phyloP scores from a whole-genome alignment of 257 asterid genomes.

The Solanum pinnatisectum region DNA sequence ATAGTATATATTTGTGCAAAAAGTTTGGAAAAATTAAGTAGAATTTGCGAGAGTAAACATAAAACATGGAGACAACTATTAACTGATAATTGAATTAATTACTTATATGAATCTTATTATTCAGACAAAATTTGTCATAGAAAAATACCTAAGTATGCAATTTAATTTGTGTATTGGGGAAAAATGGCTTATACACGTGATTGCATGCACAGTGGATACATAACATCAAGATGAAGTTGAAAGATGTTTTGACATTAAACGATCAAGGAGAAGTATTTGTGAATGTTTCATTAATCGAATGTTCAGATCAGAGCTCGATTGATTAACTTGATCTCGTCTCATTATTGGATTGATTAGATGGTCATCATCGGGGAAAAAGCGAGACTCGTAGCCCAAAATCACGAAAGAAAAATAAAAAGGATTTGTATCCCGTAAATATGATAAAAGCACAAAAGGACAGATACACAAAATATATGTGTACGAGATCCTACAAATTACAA shows the following conservation, averaged over 20 bases:
- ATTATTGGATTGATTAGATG: neutral
- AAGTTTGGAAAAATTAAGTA: neutral
- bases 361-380: neutral
- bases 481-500: no score
- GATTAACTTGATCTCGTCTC: neutral
- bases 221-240: neutral
- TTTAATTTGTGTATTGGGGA: neutral
- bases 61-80: neutral
- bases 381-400: neutral
- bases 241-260: neutral
- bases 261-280: neutral
- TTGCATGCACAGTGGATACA: neutral
- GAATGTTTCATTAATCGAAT: neutral
- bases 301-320: no score
- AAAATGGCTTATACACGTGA: neutral
- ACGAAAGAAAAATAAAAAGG: no score
- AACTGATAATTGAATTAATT: neutral
- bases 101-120: neutral
- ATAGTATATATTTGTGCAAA: neutral
- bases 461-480: no score
- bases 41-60: neutral
- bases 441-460: no score
- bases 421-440: no score
- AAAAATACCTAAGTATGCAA: neutral
- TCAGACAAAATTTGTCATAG: neutral